Conservation (phyloP, 768 basidiomycete species). For the Leccinum truebloodii region DNA sequence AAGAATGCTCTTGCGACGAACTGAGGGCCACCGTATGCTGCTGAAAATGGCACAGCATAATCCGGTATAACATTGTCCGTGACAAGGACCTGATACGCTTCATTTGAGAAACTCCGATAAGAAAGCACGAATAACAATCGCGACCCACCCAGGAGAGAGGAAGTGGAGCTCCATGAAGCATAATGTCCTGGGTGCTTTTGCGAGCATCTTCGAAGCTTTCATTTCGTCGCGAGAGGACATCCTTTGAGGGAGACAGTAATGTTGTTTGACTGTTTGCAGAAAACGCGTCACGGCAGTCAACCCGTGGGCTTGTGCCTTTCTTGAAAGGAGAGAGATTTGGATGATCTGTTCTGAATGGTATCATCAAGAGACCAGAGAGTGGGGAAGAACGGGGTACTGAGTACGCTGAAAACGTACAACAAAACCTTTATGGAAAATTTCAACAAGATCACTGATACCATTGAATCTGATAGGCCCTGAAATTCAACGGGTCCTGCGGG, state of each 20-base stretch:
- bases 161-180: conserved; percentile 25
- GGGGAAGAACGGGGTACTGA: conserved; percentile 6
- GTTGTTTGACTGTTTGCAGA: conserved; percentile 1
- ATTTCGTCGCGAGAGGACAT: conserved; percentile 1
- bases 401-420: neutral
- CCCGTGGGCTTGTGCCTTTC: conserved; percentile 14
- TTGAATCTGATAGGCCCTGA: neutral
- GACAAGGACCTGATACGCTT: conserved; percentile 22
- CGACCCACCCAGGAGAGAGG: conserved; percentile 29
- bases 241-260: neutral
- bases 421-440: conserved; percentile 8
- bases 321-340: conserved; percentile 20
- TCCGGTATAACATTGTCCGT: conserved; percentile 30
- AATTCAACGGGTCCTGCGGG: neutral
- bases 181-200: conserved; percentile 15
- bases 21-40: conserved; percentile 27
- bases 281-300: conserved; percentile 27
- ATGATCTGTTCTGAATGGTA: conserved; percentile 12
- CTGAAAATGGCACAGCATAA: conserved; percentile 30
- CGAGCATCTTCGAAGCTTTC: conserved; percentile 2
- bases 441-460: neutral
- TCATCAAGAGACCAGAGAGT: conserved; percentile 12
- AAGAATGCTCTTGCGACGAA: conserved; percentile 30
- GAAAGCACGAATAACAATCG: too few relatives aligned
- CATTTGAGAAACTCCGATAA: neutral